Base-by-base conservation (phyloP, 176 grass and related monocot genomes). In the Rhipidocladum racemiflorum region DNA sequence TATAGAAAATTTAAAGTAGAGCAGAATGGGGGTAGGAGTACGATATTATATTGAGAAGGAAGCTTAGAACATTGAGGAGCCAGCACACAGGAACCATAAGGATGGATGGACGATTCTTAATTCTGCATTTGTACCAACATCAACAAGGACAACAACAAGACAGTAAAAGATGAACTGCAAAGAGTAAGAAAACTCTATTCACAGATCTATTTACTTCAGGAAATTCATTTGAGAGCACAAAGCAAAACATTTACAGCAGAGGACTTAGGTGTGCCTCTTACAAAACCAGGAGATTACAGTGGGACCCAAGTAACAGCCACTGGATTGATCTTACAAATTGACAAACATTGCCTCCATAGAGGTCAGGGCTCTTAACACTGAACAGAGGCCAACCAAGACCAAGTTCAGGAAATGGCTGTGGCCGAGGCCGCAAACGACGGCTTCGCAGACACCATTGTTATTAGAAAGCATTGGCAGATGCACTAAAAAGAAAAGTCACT, bases 241-340 rank as follows among this genome's bases (percentile, higher is more conserved):
- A 57, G 18, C 4, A 81, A 27, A 60, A 23, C 49, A 81, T 81
- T 39, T 81, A 84, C 82, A 76, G 8, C 24, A 17, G 42, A 59
- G 6, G 10, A 60, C 38, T 59, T 36, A 45, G 28, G 68, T 28
- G 9, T n/a, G n/a, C 16, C 40, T 11, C 53, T 65, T 83, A 42
- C 81, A 74, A 14, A 61, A 75, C 50, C 56, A 38, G 25, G 18
- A n/a, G 10, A 75, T 20, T 53, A 27, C 4, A 27, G 43, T 49
- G 61, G 57, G 64, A 48, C 34, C 35, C 28, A 30, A 70, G 17
- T 51, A 27, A 53, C 51, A 61, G 38, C 76, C 49, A 79, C 40
- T 62, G 61, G 70, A 81, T 40, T 28, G 39, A 75, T 75, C 36
- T 21, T 36, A 46, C 62, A 76, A 62, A 11, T 42, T 65, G 32